Evolutionary conservation across 2,329 filamentous ascomycete genomes (phyloP), one percentile per base, ranked within the genome.

Genomic region (Claviceps arundinis): DNA sequence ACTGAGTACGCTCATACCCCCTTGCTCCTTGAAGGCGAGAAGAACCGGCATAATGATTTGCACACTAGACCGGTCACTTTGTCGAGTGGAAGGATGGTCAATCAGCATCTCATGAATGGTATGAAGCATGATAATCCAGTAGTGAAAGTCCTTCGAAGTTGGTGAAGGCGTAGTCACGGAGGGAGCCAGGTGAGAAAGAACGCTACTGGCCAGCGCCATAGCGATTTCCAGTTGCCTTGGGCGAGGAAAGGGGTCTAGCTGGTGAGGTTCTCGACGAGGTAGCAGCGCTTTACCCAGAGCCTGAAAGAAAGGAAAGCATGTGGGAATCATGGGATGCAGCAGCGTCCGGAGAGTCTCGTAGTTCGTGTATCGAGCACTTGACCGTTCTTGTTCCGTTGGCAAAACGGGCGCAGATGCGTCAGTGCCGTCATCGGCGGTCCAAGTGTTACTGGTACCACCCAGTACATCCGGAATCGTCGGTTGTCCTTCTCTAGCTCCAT

Each of bases 251-350:
- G 71, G 60, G 59, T 96, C 89, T 30, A 80, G 75, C 40, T 66
- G 64, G 30, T 63, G 62, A 37, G 61, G 58, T 56, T 81, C 81
- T 48, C 89, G 81, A 54, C 88, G 85, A 44, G 82, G 81, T 4
- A 95, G 75, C 22, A 97, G 72, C 16, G 85, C 80, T 65, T 89
- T 93, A 13, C 91, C 91, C 44, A 97, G 72, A 1, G 82, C 84
- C 61, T 95, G 88, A 63, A 95, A 85, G 59, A 97, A 86, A 0
- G 86, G 84, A 17, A 88, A 85, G n/a, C 90, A 85, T 3, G 84
- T 84, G 8, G 82, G 82, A 22, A 90, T 83, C 59, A 94, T 78
- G 37, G 87, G 84, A 60, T 85, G 84, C 13, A 97, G 75, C 11
- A 97, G 73, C 58, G 83, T 84, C 40, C 85, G 80, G 45, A 97